A percentile compares a stretch with the other conserved stretches of the same genome.
These are phyloP conservation scores for Ophiostoma angusticollis DNA, from an alignment of 2,329 filamentous ascomycete species.

Conservation along the genomic window DNA sequence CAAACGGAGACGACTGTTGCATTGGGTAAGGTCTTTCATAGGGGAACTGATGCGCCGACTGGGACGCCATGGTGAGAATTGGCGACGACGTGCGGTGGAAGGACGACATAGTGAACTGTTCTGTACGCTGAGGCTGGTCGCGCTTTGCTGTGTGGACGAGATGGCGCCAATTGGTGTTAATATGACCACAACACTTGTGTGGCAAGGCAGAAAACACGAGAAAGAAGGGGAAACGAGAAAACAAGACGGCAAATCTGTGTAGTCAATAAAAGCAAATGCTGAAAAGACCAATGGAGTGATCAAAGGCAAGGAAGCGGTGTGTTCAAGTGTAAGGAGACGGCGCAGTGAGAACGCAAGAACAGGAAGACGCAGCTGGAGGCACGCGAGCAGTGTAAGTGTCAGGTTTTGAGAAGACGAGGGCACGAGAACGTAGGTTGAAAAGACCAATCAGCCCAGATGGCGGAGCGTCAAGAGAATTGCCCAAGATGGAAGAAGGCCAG, in stretches of 20 bases:
- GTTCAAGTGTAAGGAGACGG: too few species aligned
- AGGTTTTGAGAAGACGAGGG: background rate
- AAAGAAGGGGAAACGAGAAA: too few species aligned
- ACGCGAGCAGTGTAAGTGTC: conserved; percentile 12
- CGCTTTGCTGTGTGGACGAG: background rate
- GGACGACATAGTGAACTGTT: conserved; percentile 26
- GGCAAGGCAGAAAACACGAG: too few species aligned
- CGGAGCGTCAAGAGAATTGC: too few species aligned
- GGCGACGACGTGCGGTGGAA: conserved; percentile 33
- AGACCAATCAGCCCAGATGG: conserved; percentile 1
- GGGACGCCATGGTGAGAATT: conserved; percentile 33
- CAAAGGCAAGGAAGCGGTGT: background rate
- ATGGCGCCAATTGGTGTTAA: too few species aligned
- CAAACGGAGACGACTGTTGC: conserved; percentile 25
- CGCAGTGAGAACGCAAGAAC: background rate
- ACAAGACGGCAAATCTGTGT: too few species aligned
- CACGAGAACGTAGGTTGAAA: background rate
- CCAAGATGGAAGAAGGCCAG: too few species aligned
- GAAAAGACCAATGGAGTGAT: too few species aligned
- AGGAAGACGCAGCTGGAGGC: conserved; percentile 1
- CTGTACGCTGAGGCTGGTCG: background rate
- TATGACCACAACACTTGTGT: too few species aligned
- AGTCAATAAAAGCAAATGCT: too few species aligned
- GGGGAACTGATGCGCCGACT: conserved; percentile 28
- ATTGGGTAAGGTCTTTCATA: conserved; percentile 28